Conservation (phyloP, 345 rosid genomes). For the Syzygium aqueum region DNA sequence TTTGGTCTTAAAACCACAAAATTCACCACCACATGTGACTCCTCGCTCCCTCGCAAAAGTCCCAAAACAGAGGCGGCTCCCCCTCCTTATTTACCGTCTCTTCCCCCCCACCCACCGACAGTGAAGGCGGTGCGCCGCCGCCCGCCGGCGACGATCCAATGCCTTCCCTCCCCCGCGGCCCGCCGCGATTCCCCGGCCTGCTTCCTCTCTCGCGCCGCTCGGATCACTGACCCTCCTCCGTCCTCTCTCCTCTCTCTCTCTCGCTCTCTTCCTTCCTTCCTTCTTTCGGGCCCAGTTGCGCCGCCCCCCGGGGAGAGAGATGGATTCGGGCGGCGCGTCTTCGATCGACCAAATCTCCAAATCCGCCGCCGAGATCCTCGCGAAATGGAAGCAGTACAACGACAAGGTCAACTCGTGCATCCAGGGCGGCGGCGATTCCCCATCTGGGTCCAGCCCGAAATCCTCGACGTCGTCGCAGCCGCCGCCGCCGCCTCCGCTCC, state of each 20-base stretch:
- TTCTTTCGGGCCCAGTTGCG: background rate
- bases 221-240: background rate
- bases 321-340: slow-evolving; percentile 4
- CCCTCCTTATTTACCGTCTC: background rate
- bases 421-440: background rate
- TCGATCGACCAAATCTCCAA: slow-evolving; percentile 13
- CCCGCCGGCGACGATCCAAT: background rate
- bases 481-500: background rate
- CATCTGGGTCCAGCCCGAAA: slow-evolving; percentile 3
- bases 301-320: background rate
- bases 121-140: slow-evolving; percentile 6
- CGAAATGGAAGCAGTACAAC: slow-evolving; percentile 15
- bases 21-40: background rate
- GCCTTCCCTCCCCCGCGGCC: background rate
- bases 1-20: background rate
- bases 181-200: background rate
- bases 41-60: background rate
- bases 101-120: background rate
- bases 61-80: background rate
- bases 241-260: background rate
- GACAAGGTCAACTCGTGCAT: background rate
- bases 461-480: background rate
- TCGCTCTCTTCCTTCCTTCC: too few species aligned
- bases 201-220: background rate
- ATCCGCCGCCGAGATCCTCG: slow-evolving; percentile 21